Evolutionary conservation across 768 basidiomycete species (phyloP), one percentile per base, ranked within the genome.

Genomic region (Lentinula detonsa): DNA sequence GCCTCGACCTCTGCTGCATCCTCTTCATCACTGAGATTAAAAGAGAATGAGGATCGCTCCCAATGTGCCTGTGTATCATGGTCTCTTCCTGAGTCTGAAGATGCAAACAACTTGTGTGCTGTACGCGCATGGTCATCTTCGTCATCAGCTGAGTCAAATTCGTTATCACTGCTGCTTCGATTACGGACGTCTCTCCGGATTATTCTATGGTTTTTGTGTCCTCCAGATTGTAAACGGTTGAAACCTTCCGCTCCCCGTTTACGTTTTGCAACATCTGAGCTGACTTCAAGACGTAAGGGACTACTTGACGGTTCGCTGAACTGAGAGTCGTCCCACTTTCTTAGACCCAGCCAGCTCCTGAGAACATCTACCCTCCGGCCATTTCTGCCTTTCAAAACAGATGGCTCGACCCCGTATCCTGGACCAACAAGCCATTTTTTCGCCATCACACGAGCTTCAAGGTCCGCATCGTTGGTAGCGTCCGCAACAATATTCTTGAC

Each of bases 401-500:
- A 48, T 31, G 57, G 37, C 52, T 46, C 33, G 13, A 43, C 16
- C 18, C 57, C 50, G 37, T 37, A 23, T 5, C 45, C 50, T 8
- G 52, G 28, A 39, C 18, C 50, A 21, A 34, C 28, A 35, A 52
- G 42, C 45, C 52, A 57, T 35, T 51, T 23, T 37, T 34, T 61
- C 11, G 54, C 63, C 61, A 46, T 50, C 23, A 23, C 63, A 11
- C 57, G 46, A 53, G 28, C 31, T 57, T 56, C 42, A 8, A 52
- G 13, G 33, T 50, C 43, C 28, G 28, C 34, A 6, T 49, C 43
- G 5, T 16, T 10, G 39, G 45, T 3, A 5, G 54, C 21, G 28
- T 58, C 50, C n/a, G 18, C 11, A 21, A 88, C 78, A n/a, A 90
- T 68, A 64, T 92, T 91, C 64, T 85, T 81, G 52, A 89, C 66